These are phyloP conservation scores for Vitis riparia DNA, from an alignment of 164 flowering plant species.

Conservation along the genomic window DNA sequence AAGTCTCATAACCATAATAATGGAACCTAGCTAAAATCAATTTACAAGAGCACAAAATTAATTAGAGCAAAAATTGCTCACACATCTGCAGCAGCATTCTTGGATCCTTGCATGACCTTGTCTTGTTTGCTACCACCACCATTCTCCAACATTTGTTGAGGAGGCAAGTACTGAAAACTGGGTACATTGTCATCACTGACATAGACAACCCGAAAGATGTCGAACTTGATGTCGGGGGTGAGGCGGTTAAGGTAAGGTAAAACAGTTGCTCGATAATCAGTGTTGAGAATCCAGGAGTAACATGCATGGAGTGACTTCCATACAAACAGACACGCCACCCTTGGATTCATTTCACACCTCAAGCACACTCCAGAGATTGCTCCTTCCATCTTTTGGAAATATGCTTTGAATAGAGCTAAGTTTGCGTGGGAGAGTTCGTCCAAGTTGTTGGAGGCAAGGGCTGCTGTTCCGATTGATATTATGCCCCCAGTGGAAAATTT, in stretches of 20 bases:
- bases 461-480: conserved; percentile 29
- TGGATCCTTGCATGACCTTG: background rate
- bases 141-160: conserved; percentile 19
- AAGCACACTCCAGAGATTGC: conserved; percentile 43
- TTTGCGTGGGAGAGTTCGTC: conserved; percentile 35
- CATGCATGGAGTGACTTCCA: conserved; percentile 58
- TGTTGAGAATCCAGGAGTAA: conserved; percentile 48
- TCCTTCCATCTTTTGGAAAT: conserved; percentile 48
- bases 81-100: background rate
- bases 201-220: conserved; percentile 49
- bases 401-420: conserved; percentile 40
- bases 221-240: conserved; percentile 40
- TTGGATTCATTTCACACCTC: conserved; percentile 24
- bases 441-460: conserved; percentile 12
- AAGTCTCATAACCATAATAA: no score
- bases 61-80: background rate
- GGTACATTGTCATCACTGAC: conserved; percentile 27
- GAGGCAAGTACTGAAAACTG: conserved; percentile 9
- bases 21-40: background rate
- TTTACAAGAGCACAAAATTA: background rate
- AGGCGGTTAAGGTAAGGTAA: conserved; percentile 35
- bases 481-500: conserved; percentile 47
- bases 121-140: conserved; percentile 6
- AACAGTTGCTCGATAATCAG: conserved; percentile 28
- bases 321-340: conserved; percentile 35